Evolutionary conservation across 2,329 filamentous ascomycete species (phyloP).

Genomic region (Colletotrichum ledebouriae): DNA sequence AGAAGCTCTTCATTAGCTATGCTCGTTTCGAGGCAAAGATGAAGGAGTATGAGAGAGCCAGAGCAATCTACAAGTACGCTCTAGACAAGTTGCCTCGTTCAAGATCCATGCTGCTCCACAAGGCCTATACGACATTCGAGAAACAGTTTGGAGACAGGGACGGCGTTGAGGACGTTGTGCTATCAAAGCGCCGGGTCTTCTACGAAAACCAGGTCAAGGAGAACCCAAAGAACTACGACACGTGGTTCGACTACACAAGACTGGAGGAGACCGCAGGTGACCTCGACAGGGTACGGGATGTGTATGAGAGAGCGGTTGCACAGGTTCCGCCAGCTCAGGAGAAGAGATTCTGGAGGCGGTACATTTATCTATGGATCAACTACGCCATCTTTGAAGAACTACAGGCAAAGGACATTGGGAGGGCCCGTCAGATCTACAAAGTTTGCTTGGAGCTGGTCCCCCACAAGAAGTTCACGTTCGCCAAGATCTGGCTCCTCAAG

Average conservation of each 20-base stretch:
- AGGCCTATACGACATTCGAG: conserved; percentile 96
- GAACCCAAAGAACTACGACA: conserved; percentile 96
- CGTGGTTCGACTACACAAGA: conserved; percentile 95
- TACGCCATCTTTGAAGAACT: conserved; percentile 97
- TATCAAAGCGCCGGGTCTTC: conserved; percentile 92
- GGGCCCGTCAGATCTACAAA: conserved; percentile 90
- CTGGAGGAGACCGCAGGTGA: conserved; percentile 90
- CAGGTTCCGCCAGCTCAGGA: conserved; percentile 96
- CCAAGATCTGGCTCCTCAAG: conserved; percentile 95
- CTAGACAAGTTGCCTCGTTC: conserved; percentile 91
- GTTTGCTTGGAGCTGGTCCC: conserved; percentile 90
- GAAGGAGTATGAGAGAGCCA: conserved; percentile 93
- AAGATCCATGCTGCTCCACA: conserved; percentile 86
- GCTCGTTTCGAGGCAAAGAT: conserved; percentile 95
- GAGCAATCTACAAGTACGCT: conserved; percentile 97
- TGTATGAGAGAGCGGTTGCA: conserved; percentile 95
- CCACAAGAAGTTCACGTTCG: conserved; percentile 97
- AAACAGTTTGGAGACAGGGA: conserved; percentile 96
- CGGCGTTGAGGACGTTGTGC: conserved; percentile 93
- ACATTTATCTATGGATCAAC: conserved; percentile 98
- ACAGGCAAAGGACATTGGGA: conserved; percentile 81
- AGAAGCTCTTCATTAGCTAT: conserved; percentile 94
- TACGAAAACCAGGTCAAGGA: conserved; percentile 96
- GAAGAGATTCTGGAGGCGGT: conserved; percentile 96
- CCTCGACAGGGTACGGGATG: conserved; percentile 85